Conservation (phyloP, 108 stramenopile genomes). For the Asterionellopsis glacialis region DNA sequence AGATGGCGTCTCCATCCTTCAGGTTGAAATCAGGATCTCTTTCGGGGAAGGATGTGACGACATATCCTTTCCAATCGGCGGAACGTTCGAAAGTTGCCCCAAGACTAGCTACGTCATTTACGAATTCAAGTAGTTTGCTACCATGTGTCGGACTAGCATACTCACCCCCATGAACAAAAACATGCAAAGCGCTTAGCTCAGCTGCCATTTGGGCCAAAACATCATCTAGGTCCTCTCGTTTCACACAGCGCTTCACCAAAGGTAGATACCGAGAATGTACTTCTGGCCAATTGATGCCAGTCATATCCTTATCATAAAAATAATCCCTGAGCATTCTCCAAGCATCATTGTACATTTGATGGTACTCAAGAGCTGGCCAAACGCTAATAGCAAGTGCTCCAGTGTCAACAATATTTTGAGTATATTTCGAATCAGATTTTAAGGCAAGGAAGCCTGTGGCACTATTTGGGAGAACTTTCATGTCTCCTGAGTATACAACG, state of each 20-base stretch:
- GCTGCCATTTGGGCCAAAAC: conserved; percentile 70
- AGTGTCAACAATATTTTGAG: conserved; percentile 33
- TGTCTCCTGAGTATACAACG: conserved; percentile 23
- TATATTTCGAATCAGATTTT: conserved; percentile 13
- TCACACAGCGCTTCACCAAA: conserved; percentile 48
- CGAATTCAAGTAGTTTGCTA: conserved; percentile 7
- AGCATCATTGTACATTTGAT: conserved; percentile 66
- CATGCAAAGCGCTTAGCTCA: conserved; percentile 71
- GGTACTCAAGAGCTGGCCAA: conserved; percentile 63
- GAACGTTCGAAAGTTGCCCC: conserved; percentile 52
- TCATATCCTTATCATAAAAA: conserved; percentile 64
- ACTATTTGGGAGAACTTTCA: conserved; percentile 13
- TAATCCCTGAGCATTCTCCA: conserved; percentile 77
- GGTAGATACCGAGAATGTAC: conserved; percentile 56
- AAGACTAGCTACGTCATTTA: conserved; percentile 53
- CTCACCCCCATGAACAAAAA: conserved; percentile 75
- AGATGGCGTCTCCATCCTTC: conserved; percentile 43
- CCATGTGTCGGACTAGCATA: conserved; percentile 46
- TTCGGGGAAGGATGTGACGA: conserved; percentile 42
- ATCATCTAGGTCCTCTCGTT: conserved; percentile 74
- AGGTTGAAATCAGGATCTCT: conserved; percentile 64
- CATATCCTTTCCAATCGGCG: conserved; percentile 61
- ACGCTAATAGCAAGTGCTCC: conserved; percentile 36
- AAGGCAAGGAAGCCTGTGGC: conserved; percentile 7
- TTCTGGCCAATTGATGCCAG: conserved; percentile 48